Conservation (phyloP, 2,329 filamentous ascomycete species). For the Emmonsiellopsis sp. region DNA sequence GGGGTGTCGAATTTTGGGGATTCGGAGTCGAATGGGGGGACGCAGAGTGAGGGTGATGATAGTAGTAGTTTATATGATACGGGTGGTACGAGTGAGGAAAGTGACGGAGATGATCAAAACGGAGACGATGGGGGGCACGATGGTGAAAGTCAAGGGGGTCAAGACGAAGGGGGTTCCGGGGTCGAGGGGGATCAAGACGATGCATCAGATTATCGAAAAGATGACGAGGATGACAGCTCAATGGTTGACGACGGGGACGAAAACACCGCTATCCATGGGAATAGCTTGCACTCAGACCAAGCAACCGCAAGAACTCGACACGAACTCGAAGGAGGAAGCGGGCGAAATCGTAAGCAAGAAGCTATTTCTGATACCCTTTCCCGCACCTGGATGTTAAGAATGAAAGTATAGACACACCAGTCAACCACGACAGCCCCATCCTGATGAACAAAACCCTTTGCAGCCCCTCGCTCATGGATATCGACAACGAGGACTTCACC, state of each 20-base stretch:
- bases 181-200: neutral
- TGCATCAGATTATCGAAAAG: neutral
- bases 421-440: neutral
- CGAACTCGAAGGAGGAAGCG: neutral
- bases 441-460: neutral
- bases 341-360: neutral
- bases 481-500: neutral
- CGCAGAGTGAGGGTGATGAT: neutral
- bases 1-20: neutral
- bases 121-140: neutral
- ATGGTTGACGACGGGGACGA: neutral
- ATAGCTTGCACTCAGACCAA: neutral
- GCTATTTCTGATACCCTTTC: neutral
- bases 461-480: neutral
- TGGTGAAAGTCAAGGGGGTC: neutral
- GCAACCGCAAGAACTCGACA: neutral
- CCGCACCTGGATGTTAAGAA: neutral
- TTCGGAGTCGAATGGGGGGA: conserved; percentile 1
- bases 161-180: neutral
- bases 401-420: neutral
- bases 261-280: neutral
- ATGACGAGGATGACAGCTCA: neutral
- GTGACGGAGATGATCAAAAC: neutral
- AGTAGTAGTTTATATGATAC: neutral
- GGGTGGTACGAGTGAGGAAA: neutral